Conservation (phyloP, 192 early-diverging fungal species). For the Gaertneriomyces sp. region DNA sequence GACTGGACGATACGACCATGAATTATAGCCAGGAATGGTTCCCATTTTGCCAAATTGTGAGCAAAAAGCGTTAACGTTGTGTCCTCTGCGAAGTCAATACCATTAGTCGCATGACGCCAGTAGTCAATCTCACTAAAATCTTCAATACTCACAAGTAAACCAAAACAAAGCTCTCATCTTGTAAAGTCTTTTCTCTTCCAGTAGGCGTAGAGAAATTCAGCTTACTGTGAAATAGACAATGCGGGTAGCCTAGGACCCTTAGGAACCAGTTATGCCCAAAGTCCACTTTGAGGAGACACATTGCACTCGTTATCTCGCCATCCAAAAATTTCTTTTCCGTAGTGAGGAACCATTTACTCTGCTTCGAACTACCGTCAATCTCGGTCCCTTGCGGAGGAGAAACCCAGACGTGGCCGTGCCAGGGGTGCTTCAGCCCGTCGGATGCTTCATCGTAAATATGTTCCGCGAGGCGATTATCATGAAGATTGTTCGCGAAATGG, state of each 20-base stretch:
- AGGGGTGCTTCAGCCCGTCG: constrained; percentile 35
- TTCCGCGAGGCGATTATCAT: constrained; percentile 27
- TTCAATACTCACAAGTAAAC: constrained; percentile 38
- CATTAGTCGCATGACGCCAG: background rate
- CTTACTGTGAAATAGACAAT: constrained; percentile 35
- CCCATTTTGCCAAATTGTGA: constrained; percentile 28
- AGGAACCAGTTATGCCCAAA: constrained; percentile 35
- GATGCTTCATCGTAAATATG: constrained; percentile 28
- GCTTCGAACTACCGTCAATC: constrained; percentile 10
- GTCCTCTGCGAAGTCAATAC: constrained; percentile 24
- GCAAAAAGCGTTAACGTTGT: constrained; percentile 33
- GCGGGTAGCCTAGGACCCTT: constrained; percentile 33
- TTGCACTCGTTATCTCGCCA: constrained; percentile 30
- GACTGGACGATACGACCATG: constrained; percentile 25
- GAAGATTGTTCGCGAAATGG: constrained; percentile 37
- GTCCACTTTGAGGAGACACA: constrained; percentile 34
- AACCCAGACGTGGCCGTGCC: constrained; percentile 44
- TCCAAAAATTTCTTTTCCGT: constrained; percentile 29
- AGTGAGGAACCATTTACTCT: constrained; percentile 32
- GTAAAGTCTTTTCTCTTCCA: constrained; percentile 36
- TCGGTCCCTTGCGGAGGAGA: constrained; percentile 36
- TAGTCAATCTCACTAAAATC: too few relatives aligned
- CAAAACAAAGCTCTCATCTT: constrained; percentile 32
- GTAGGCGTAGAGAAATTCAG: constrained; percentile 38
- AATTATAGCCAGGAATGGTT: constrained; percentile 40